Conservation (phyloP, 176 grass and related monocot species). For the Triticum timopheevii region DNA sequence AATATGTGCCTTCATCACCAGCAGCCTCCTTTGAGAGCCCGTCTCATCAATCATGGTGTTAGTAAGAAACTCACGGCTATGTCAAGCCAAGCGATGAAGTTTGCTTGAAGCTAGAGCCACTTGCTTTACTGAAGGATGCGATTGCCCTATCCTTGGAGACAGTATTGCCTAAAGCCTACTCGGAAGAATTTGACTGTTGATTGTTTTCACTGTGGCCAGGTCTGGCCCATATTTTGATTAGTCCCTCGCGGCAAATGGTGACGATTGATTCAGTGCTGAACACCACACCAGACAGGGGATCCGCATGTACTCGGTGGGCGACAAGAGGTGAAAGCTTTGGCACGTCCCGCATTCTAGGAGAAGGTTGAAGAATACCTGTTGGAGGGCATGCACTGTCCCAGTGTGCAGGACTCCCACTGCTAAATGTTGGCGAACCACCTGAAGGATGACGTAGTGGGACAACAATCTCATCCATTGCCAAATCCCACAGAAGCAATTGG, state of each 20-base stretch:
- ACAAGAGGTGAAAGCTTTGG: conserved; percentile 91
- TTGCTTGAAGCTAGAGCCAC: conserved; percentile 63
- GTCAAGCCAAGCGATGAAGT: conserved; percentile 55
- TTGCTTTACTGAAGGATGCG: conserved; percentile 48
- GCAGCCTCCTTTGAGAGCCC: conserved; percentile 23
- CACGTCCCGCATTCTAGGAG: conserved; percentile 79
- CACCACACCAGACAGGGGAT: conserved; percentile 72
- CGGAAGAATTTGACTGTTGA: conserved; percentile 52
- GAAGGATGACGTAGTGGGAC: conserved; percentile 74
- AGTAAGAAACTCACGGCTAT: conserved; percentile 47
- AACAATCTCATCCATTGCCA: conserved; percentile 93
- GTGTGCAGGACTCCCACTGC: conserved; percentile 65
- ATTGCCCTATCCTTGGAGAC: conserved; percentile 51
- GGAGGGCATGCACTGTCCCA: conserved; percentile 76
- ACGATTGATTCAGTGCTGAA: conserved; percentile 82
- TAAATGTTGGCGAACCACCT: conserved; percentile 73
- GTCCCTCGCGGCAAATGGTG: conserved; percentile 77
- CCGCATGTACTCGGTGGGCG: conserved; percentile 65
- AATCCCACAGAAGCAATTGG: conserved; percentile 83
- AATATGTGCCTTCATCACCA: conserved; percentile 5
- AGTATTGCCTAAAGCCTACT: conserved; percentile 38
- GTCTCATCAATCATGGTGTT: conserved; percentile 30
- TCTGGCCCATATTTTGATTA: conserved; percentile 88
- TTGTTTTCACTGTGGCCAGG: conserved; percentile 48
- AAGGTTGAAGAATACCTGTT: conserved; percentile 68